These are phyloP conservation scores for Penicillium sp. DNA, from an alignment of 2,329 filamentous ascomycete species.

Conservation along the genomic window DNA sequence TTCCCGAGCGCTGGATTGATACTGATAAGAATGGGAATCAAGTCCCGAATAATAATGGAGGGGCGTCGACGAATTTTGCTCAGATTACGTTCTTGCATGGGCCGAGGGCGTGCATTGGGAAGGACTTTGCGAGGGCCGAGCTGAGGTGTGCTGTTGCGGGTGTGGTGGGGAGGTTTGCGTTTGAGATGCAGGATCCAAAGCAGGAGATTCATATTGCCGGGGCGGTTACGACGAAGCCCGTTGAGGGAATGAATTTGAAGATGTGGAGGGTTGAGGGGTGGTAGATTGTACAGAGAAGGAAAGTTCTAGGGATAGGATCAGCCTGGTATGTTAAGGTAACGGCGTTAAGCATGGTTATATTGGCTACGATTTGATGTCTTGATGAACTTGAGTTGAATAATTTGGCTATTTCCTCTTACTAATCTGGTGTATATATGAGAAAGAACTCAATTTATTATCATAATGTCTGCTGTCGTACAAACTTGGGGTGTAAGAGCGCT, in stretches of 20 bases:
- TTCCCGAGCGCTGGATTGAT: slow-evolving; percentile 75
- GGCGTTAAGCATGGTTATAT: not conserved
- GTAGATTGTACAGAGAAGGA: slow-evolving; percentile 20
- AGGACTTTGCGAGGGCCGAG: slow-evolving; percentile 49
- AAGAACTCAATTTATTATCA: no score
- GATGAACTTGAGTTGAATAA: not conserved
- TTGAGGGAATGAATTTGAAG: slow-evolving; percentile 44
- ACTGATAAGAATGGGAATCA: slow-evolving; percentile 57
- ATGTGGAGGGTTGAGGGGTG: slow-evolving; percentile 39
- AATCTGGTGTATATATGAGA: not conserved
- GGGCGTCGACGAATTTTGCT: slow-evolving; percentile 43
- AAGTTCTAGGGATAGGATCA: not conserved
- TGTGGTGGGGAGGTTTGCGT: slow-evolving; percentile 40
- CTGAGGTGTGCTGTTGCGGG: slow-evolving; percentile 46
- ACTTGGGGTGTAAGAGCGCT: no score
- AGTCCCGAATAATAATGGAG: slow-evolving; percentile 57
- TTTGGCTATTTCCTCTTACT: not conserved
- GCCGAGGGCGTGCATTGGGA: slow-evolving; percentile 44
- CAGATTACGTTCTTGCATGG: slow-evolving; percentile 48
- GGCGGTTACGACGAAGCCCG: slow-evolving; percentile 45
- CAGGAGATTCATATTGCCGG: slow-evolving; percentile 42
- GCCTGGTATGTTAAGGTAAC: not conserved
- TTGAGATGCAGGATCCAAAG: slow-evolving; percentile 44
- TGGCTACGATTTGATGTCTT: not conserved
- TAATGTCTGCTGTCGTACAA: no score